Base-by-base conservation (phyloP, 2,329 filamentous ascomycete species). In the Penicillium corylophilum region DNA sequence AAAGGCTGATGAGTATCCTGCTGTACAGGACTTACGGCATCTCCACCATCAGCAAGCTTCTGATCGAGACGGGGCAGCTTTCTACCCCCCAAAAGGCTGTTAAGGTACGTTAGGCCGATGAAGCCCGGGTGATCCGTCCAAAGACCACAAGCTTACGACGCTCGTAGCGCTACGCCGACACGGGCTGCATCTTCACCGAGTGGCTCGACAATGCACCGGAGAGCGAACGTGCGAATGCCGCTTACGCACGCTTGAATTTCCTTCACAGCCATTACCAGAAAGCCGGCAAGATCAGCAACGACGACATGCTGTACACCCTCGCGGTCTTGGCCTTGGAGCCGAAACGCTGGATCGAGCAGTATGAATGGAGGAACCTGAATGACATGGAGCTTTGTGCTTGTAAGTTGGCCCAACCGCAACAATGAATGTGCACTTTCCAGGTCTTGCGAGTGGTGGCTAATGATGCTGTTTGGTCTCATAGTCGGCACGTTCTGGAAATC, bases 361-460 rank as follows among this genome's bases (percentile, higher is more conserved):
- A 82, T 59, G 87, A 90, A 64, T 90, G 86, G 86, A 78, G 87
- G 2, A 38, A 70, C 4, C 67, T 88, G 15, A 83, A 79, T 8
- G 78, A 83, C 1, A 77, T 88, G 71, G 87, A 90, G 66, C 62
- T 73, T 9, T 86, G 83, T 53, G 85, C 85, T 1, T 65, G 24
- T 26, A 26, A 26, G 24, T 26, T 26, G 24, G 24, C 8, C 24
- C 24, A 26, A 26, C 24, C 8, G 24, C 24, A 26, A 26, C 24
- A 8, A 26, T 26, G 4, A 26, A 4, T 26, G 24, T 26, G 24
- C 24, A 4, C 24, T 26, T 26, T 8, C 8, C 24, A 8, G 24
- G 24, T 26, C 24, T 26, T 26, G 24, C 24, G 24, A 26, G 24
- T 84, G 77, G 39, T 81, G 77, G 4, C 80, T 83, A 63, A 88